Evolutionary conservation across 257 asterid genomes (phyloP).

Genomic region (Jasminum sambac): DNA sequence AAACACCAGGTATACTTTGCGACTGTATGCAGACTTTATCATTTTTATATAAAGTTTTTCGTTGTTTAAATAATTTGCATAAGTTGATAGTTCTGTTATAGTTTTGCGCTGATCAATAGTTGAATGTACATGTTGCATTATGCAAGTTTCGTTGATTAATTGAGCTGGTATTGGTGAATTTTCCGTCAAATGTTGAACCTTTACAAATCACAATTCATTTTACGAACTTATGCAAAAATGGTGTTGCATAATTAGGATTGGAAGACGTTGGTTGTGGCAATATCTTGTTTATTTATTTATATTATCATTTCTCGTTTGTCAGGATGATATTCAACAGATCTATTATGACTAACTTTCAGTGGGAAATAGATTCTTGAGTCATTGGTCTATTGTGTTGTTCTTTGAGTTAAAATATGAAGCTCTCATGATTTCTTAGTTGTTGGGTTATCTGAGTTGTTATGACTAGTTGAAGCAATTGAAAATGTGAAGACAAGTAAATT

Average conservation of each 20-base stretch:
- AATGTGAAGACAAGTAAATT: too few relatives aligned
- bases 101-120: neutral
- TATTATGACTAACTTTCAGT: neutral
- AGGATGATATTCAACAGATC: neutral
- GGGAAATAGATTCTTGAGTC: neutral
- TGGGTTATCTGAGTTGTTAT: neutral
- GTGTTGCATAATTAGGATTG: neutral
- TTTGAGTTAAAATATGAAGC: neutral
- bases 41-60: neutral
- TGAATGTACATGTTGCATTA: neutral
- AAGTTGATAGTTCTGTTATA: neutral
- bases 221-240: neutral
- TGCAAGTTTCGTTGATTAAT: neutral
- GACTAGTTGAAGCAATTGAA: neutral
- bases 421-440: neutral
- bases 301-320: neutral
- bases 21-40: neutral
- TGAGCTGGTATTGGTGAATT: neutral
- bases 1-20: constrained; percentile 57
- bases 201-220: neutral
- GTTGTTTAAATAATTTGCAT: neutral
- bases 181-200: neutral
- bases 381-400: neutral
- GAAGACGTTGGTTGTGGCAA: neutral
- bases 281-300: neutral